Evolutionary conservation across 768 basidiomycete genomes (phyloP).

Genomic region (Rhizopogon vinicolor): DNA sequence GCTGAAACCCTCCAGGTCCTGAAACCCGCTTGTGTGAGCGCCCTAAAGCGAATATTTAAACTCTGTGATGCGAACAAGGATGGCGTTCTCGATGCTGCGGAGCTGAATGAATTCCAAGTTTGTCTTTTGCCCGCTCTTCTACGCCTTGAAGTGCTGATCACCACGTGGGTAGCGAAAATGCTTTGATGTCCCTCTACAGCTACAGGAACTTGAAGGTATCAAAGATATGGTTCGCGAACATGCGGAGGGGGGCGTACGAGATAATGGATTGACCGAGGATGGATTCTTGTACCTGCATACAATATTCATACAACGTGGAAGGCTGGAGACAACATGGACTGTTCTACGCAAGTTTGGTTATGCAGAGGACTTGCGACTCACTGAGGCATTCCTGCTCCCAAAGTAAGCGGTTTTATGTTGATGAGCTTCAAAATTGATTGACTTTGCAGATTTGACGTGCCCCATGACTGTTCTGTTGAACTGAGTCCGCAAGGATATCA

Average conservation of each 20-base stretch:
- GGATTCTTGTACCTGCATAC: constrained; percentile 96
- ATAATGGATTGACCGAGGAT: constrained; percentile 82
- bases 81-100: constrained; percentile 81
- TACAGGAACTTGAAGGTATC: constrained; percentile 95
- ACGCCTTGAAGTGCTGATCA: constrained; percentile 2
- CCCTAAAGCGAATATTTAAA: constrained; percentile 92
- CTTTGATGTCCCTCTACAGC: constrained; percentile 88
- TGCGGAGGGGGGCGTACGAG: constrained; percentile 68
- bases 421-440: constrained; percentile 8
- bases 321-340: constrained; percentile 97
- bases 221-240: constrained; percentile 84
- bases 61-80: constrained; percentile 95
- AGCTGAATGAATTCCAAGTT: constrained; percentile 97
- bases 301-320: constrained; percentile 92
- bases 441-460: constrained; percentile 78
- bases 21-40: constrained; percentile 87
- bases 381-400: constrained; percentile 83
- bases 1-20: constrained; percentile 53
- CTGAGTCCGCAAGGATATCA: constrained; percentile 91
- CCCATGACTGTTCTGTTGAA: constrained; percentile 92
- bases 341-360: constrained; percentile 94
- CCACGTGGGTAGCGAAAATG: constrained; percentile 70
- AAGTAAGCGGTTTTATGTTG: constrained; percentile 52
- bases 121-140: neutral
- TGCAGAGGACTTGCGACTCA: constrained; percentile 87